Conservation (phyloP, 345 rosid species). For the Microcos paniculata region DNA sequence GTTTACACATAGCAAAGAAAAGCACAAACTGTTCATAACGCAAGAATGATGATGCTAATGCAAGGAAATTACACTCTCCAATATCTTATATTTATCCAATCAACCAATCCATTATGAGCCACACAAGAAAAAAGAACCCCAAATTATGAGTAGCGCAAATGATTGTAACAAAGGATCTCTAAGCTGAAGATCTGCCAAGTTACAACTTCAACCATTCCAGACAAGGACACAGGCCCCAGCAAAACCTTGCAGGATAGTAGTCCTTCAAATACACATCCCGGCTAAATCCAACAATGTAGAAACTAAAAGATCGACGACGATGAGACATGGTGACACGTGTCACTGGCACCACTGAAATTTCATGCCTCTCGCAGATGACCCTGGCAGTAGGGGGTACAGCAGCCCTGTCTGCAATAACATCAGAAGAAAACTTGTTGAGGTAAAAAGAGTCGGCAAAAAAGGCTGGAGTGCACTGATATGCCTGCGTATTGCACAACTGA, state of each 20-base stretch:
- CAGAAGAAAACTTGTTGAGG: slow-evolving; percentile 86
- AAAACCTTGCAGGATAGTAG: slow-evolving; percentile 81
- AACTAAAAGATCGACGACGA: slow-evolving; percentile 70
- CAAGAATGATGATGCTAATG: background rate
- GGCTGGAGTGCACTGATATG: slow-evolving; percentile 84
- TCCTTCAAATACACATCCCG: slow-evolving; percentile 88
- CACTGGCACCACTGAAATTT: slow-evolving; percentile 86
- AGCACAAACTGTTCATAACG: background rate
- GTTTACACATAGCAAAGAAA: no score
- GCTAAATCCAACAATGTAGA: slow-evolving; percentile 83
- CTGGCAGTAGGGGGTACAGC: slow-evolving; percentile 65
- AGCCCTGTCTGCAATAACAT: slow-evolving; percentile 78
- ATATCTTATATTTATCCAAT: background rate
- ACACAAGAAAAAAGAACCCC: background rate
- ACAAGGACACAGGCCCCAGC: slow-evolving; percentile 97
- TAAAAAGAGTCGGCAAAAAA: slow-evolving; percentile 91
- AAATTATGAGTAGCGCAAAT: background rate
- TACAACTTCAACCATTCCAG: slow-evolving; percentile 83
- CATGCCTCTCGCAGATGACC: slow-evolving; percentile 88
- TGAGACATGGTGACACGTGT: slow-evolving; percentile 85
- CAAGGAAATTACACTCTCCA: background rate
- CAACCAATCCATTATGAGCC: background rate
- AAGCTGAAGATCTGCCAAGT: background rate
- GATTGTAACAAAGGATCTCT: background rate
- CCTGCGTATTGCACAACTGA: slow-evolving; percentile 92